These are phyloP conservation scores for Solanum piurae DNA, from an alignment of 257 asterid species.

Conservation along the genomic window DNA sequence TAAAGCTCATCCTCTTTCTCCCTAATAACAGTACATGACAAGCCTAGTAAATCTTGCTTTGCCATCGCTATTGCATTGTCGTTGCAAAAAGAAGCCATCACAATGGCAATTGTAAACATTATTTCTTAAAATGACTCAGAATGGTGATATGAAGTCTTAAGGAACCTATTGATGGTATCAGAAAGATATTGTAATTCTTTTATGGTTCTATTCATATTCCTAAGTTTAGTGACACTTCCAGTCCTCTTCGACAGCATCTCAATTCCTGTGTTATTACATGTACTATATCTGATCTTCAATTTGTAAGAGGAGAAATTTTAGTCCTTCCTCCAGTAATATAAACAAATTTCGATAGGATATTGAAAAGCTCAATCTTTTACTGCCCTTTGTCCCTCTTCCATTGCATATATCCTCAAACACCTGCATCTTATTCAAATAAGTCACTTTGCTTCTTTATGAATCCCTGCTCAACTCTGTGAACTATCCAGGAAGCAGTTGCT, in stretches of 20 bases:
- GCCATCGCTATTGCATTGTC: neutral
- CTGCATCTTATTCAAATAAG: neutral
- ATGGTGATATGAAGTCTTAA: neutral
- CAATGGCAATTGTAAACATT: neutral
- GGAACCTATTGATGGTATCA: neutral
- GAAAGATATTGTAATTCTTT: neutral
- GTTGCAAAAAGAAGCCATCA: neutral
- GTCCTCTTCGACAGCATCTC: neutral
- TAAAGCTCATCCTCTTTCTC: neutral
- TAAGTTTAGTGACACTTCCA: neutral
- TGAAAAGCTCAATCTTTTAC: neutral
- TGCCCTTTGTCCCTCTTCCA: neutral
- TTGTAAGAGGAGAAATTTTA: neutral
- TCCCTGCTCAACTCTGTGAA: neutral
- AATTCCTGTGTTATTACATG: neutral
- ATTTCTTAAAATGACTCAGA: neutral
- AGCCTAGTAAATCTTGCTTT: neutral
- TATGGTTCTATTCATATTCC: neutral
- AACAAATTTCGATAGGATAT: neutral
- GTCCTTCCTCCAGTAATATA: neutral
- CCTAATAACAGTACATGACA: neutral
- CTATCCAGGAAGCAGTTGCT: neutral
- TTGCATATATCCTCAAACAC: neutral
- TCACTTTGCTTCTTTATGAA: neutral
- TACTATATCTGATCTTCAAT: neutral